Base-by-base conservation (phyloP, 306 rosid species). In the Cucurbita ficifolia region DNA sequence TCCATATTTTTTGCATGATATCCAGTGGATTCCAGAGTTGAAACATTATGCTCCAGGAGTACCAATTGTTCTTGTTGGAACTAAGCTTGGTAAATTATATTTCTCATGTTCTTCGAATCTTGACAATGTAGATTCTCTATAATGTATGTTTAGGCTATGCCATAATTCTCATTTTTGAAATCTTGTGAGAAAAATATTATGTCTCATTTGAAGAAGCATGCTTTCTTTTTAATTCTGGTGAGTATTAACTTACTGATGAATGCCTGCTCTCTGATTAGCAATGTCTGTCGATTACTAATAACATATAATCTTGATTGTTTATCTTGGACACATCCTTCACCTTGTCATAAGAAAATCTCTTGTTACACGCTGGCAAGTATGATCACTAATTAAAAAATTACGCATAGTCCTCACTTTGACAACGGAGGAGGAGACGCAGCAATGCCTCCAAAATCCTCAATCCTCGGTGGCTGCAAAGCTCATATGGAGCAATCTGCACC, bases 41-140 rank as follows among this genome's bases (percentile, higher is more conserved):
- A 94, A 94, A 81, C 99, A 94, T 83, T 94, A 94, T 89, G 99
- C 99, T 65, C 97, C 99, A 21, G 97, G 96, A 79, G 99, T 94
- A 70, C 99, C 99, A 46, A 91, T 94, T 70, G 83, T 94, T 76
- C 84, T 94, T 61, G 99, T 94, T 84, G 99, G 99, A 78, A 86
- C 99, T 64, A 94, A 94, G 85, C 86, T 94, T 80, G 99, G 99
- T 94, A 85, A 80, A 84, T 45, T 56, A 65, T 51, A 58, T 81
- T 75, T 75, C 55, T 67, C 48, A 40, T 75, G 51, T 29, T 49
- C 17, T 70, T 70, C 49, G 39, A 16, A 39, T 14, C 52, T 52
- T 33, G 51, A 2, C 8, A 8, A 29, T 69, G 14, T 49, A 49
- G 74, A 14, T 69, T 21, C 16, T 5, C 7, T 4, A 68, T 68